Base-by-base conservation (phyloP, 352 stramenopile species). In the Phytophthora chlamydospora region DNA sequence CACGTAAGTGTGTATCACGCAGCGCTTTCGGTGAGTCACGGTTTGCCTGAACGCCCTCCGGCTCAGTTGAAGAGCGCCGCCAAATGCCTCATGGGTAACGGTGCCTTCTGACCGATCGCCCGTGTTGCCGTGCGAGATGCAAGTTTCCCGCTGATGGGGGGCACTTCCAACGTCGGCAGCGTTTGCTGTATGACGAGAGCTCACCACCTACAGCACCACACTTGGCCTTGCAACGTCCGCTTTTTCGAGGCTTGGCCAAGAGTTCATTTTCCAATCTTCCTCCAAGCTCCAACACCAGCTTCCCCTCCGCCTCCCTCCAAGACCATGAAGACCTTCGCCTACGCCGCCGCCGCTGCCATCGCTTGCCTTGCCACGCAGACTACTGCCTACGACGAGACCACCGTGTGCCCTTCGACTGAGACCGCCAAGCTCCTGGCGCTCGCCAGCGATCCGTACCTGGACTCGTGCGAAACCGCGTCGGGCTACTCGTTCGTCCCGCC, bases 271-370 rank as follows among this genome's bases (percentile, higher is more conserved):
- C 55, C 47, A 75, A 76, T 72, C 53, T 54, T 41, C 69, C 54
- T 58, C 56, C 58, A 66, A 77, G 68, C 60, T 50, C 56, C 51
- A 75, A 69, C 58, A 73, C 56, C 58, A 66, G 40, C 47, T 68
- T 58, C 38, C 34, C 34, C 21, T 24, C 12, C 41, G 17, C 31
- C 40, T 56, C 39, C 10, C 16, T 48, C 44, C 67, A 68, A 50
- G 19, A 63, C 44, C 51, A 80, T 80, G 72, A 80, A 78, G 72
- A 71, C 68, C 13, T 76, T 76, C 61, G 31, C 68, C 38, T 57
- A 63, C 39, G 41, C 56, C 57, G 65, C 67, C 36, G 39, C 50
- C 40, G 47, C 54, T 41, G 58, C 61, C 31, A 40, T 43, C 39
- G 50, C 59, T 42, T 72, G 46, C 62, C 47, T 77, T 42, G 42